Percentiles rank a stretch among this genome's conserved stretches.
These are phyloP conservation scores for Spergularia bocconei DNA, from an alignment of 148 eudicot species.

Conservation along the genomic window DNA sequence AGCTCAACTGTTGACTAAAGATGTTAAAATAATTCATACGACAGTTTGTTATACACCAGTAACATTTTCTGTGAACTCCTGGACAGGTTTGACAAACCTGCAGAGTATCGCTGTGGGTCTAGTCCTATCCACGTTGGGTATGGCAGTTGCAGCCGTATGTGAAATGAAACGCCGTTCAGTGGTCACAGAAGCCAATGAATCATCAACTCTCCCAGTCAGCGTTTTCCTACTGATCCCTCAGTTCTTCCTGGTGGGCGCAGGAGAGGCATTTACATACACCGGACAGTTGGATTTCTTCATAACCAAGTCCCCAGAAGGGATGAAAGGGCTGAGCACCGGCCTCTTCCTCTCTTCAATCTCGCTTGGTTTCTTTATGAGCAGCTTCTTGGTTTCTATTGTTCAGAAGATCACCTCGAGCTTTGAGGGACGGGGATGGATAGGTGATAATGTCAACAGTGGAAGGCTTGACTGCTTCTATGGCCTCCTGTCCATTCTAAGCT, in stretches of 20 bases:
- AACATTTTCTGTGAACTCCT: not conserved
- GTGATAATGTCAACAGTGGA: conserved; percentile 49
- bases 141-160: conserved; percentile 57
- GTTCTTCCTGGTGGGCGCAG: conserved; percentile 63
- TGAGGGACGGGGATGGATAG: conserved; percentile 47
- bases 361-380: conserved; percentile 61
- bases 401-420: conserved; percentile 38
- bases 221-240: conserved; percentile 63
- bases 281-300: conserved; percentile 80
- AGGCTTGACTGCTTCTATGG: conserved; percentile 62
- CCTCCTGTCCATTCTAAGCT: conserved; percentile 40
- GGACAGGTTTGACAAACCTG: conserved; percentile 52
- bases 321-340: conserved; percentile 77
- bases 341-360: conserved; percentile 60
- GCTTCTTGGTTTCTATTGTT: conserved; percentile 48
- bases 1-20: no score
- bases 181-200: conserved; percentile 24
- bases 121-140: conserved; percentile 46
- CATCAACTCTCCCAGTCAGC: conserved; percentile 43
- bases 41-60: no score
- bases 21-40: no score
- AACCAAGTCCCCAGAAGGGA: conserved; percentile 61
- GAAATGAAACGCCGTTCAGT: conserved; percentile 46
- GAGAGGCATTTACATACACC: conserved; percentile 70
- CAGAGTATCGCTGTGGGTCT: conserved; percentile 61